Percentiles rank a stretch among this genome's conserved stretches.
These are phyloP conservation scores for Vachellia collinsii DNA, from an alignment of 306 rosid genomes.

Conservation along the genomic window DNA sequence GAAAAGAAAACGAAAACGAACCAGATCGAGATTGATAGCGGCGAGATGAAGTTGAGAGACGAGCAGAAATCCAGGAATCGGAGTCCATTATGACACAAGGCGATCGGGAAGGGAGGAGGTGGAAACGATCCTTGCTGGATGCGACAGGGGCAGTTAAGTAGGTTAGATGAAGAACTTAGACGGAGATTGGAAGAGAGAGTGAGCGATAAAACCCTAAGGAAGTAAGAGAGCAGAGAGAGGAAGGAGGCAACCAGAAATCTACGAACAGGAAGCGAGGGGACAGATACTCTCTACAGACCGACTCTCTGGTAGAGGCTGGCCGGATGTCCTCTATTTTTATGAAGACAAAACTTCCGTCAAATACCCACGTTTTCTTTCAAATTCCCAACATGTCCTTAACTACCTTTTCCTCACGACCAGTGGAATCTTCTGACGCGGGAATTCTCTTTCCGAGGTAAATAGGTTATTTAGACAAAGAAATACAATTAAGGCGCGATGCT, in stretches of 20 bases:
- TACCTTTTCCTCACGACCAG: neutral
- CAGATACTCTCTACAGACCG: slow-evolving; percentile 42
- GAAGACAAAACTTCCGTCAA: neutral
- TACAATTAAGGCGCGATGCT: fast-evolving
- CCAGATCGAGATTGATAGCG: slow-evolving; percentile 73
- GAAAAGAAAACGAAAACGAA: slow-evolving; percentile 8
- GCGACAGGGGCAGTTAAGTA: neutral
- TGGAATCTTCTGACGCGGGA: neutral
- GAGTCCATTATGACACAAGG: slow-evolving; percentile 53
- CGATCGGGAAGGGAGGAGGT: neutral
- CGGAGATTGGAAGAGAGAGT: neutral
- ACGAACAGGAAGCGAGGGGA: slow-evolving; percentile 23
- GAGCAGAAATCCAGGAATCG: slow-evolving; percentile 61
- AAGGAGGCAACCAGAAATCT: slow-evolving; percentile 23
- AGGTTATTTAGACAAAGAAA: no score
- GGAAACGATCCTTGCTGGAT: neutral
- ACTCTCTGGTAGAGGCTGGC: slow-evolving; percentile 1
- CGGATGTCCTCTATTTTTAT: neutral
- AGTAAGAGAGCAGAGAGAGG: neutral
- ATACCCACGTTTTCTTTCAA: neutral
- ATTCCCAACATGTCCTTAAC: slow-evolving; percentile 32
- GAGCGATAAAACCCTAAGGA: slow-evolving; percentile 46
- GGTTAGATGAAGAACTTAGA: neutral
- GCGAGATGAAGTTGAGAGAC: slow-evolving; percentile 52
- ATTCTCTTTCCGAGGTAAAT: fast-evolving